A percentile compares a stretch with the other conserved stretches of the same genome.
Conservation (phyloP, 73 alveolate species). For the Symbiodinium pilosum region DNA sequence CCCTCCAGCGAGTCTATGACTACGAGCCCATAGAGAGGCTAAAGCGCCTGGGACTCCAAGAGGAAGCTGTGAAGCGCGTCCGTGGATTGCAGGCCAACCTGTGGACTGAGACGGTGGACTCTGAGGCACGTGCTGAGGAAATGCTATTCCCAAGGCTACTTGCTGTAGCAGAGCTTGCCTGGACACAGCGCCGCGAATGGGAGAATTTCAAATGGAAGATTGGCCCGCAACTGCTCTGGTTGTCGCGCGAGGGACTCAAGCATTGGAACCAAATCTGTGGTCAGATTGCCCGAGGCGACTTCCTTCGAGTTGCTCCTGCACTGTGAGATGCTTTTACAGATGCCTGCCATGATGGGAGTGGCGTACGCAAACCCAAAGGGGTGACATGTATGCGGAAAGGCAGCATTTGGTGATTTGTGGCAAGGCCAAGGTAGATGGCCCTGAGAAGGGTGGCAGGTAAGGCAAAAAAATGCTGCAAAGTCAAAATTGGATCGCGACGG, state of each 20-base stretch:
- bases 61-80: not conserved
- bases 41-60: constrained; percentile 49
- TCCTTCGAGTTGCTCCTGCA: constrained; percentile 44
- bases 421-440: no score
- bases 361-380: no score
- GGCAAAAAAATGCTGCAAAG: no score
- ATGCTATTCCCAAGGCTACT: constrained; percentile 78
- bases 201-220: constrained; percentile 60
- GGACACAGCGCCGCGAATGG: constrained; percentile 36
- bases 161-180: constrained; percentile 75
- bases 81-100: constrained; percentile 77
- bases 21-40: constrained; percentile 71
- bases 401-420: no score
- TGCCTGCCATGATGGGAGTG: no score
- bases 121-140: constrained; percentile 61
- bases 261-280: constrained; percentile 42
- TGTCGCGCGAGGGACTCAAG: constrained; percentile 21
- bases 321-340: no score
- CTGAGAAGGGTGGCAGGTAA: no score
- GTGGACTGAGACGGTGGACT: constrained; percentile 88
- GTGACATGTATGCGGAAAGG: no score
- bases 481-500: no score
- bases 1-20: constrained; percentile 62
- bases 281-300: constrained; percentile 21
- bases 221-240: constrained; percentile 73